Evolutionary conservation across 176 grass and related monocot species (phyloP), one percentile per base, ranked within the genome.

Genomic region (Neostapfia colusana): DNA sequence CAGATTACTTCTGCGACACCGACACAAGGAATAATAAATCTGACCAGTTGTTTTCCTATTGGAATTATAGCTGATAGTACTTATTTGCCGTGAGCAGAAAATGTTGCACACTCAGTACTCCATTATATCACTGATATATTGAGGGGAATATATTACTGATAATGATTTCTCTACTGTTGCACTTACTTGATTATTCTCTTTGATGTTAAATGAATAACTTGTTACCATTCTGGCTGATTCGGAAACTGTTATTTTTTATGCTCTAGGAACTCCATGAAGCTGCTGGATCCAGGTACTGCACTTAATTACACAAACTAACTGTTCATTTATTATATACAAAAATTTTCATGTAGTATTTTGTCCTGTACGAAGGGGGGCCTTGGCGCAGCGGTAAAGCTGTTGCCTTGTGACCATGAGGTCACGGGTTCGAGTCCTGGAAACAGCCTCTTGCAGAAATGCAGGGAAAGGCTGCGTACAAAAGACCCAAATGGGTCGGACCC

Each of bases 221-320:
- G 23, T 63, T 73, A 25, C 53, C 28, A 40, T 46, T 35, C 37
- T 85, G 65, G 38, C 85, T 93, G 61, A 93, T 37, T 77, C 76
- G 42, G 35, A 70, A 44, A 28, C 41, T 48, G 17, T 46, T 86
- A 26, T 54, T n/a, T 89, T 79, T 72, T 89, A 24, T 93, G 31
- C 25, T 91, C 23, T 81, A 97, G 93, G 93, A 69, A 34, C 67
- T 83, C 42, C 65, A 69, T 69, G 77, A 57, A 78, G 83, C 44
- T 79, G 67, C 67, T 85, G 84, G 84, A 76, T 70, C 81, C 26
- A 91, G 93, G 93, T 97, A 91, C 60, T 57, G 21, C 27, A 40
- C 50, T 65, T 72, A 73, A 74, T 63, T 50, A 73, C 41, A 28
- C 11, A 34, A 66, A 40, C 28, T 10, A 24, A 57, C 9, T 57